Conservation (phyloP, 2,329 filamentous ascomycete genomes). For the Macrophomina phaseolina region DNA sequence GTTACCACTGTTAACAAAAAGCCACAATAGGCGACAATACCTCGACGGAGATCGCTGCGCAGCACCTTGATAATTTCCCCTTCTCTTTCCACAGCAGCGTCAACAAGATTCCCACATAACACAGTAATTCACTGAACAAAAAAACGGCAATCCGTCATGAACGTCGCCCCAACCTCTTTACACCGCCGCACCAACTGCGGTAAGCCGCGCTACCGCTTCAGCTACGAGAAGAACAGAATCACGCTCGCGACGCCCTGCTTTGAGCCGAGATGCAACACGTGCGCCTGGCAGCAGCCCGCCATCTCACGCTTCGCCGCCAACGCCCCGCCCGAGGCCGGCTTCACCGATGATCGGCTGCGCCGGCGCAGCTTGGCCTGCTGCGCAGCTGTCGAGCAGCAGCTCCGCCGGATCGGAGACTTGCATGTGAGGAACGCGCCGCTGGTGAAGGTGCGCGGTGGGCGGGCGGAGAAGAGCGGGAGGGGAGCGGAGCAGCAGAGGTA, state of each 20-base stretch:
- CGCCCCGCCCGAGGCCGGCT: not conserved
- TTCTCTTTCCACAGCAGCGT: no score
- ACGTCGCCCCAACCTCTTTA: no score
- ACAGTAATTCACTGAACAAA: not conserved
- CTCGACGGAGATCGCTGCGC: not conserved
- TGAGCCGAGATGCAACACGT: conserved; percentile 13
- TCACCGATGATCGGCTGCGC: not conserved
- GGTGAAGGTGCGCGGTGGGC: not conserved
- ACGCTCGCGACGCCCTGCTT: conserved; percentile 11
- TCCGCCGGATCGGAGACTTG: not conserved
- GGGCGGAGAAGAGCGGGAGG: not conserved
- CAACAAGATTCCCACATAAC: not conserved
- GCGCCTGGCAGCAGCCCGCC: not conserved
- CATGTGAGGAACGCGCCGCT: not conserved
- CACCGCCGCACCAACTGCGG: conserved; percentile 18
- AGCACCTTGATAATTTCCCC: not conserved
- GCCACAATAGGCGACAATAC: not conserved
- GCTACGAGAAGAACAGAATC: conserved; percentile 10
- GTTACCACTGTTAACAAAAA: not conserved
- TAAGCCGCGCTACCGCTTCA: conserved; percentile 16
- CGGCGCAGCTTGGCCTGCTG: not conserved
- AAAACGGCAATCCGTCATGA: not conserved
- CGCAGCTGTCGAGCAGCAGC: not conserved
- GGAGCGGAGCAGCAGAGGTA: not conserved
- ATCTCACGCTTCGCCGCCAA: not conserved